These are phyloP conservation scores for Colletotrichum sansevieriae DNA, from an alignment of 2,329 filamentous ascomycete species.

Conservation along the genomic window DNA sequence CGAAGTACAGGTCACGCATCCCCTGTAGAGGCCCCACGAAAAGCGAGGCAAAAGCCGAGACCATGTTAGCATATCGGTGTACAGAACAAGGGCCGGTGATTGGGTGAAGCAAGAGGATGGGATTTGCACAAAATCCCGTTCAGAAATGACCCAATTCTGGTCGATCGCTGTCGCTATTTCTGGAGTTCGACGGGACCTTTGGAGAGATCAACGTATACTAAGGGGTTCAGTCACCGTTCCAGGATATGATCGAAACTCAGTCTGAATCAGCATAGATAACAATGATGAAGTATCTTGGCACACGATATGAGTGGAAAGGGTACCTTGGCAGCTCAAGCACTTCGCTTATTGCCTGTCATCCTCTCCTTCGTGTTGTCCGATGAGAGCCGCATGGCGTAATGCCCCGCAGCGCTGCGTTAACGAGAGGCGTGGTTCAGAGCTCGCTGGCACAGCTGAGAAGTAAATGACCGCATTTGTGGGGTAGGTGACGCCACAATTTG, in stretches of 20 bases:
- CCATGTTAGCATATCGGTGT: conserved; percentile 16
- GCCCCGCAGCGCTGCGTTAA: conserved; percentile 30
- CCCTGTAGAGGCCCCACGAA: neutral
- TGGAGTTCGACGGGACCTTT: neutral
- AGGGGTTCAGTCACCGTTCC: neutral
- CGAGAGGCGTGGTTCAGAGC: conserved; percentile 22
- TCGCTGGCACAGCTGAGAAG: conserved; percentile 2
- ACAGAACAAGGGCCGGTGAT: conserved; percentile 19
- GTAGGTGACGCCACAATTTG: conserved; percentile 42
- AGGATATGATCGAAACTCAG: neutral
- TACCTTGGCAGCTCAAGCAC: conserved; percentile 15
- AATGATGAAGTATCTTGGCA: conserved; percentile 1
- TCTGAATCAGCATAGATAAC: neutral
- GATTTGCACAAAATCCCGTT: conserved; percentile 26
- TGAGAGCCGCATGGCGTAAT: conserved; percentile 42
- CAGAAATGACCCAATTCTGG: conserved; percentile 29
- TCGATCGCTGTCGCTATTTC: conserved; percentile 26
- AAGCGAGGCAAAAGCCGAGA: neutral
- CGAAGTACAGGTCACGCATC: conserved; percentile 21
- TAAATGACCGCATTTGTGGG: conserved; percentile 43
- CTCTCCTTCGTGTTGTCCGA: conserved; percentile 8
- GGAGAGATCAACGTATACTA: no score
- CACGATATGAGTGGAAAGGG: neutral
- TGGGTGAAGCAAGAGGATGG: conserved; percentile 22
- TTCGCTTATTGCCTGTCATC: neutral